A percentile compares a stretch with the other conserved stretches of the same genome.
Conservation (phyloP, 192 early-diverging fungal species). For the Rhizophagus clarus region DNA sequence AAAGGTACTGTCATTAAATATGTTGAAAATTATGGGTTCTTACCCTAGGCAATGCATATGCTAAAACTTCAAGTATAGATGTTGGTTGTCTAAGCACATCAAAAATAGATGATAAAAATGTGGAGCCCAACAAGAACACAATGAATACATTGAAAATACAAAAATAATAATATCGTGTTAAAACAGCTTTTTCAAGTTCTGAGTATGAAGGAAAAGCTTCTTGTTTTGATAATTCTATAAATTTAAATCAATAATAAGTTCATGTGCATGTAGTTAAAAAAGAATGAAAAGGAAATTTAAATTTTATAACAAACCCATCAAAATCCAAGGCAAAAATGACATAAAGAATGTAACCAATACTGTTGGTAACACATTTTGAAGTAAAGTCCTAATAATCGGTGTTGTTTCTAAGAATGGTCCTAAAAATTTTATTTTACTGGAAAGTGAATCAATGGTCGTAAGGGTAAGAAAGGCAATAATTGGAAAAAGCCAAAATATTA, state of each 20-base stretch:
- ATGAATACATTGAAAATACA: constrained; percentile 66
- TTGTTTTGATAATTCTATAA: constrained; percentile 58
- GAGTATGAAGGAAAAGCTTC: constrained; percentile 61
- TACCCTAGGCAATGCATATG: constrained; percentile 46
- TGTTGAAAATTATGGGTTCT: background rate
- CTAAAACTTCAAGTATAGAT: constrained; percentile 51
- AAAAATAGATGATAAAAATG: constrained; percentile 55
- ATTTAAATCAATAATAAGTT: background rate
- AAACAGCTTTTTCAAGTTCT: constrained; percentile 54
- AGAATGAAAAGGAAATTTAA: background rate
- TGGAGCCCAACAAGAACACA: constrained; percentile 60
- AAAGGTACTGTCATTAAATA: background rate
- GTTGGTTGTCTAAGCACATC: constrained; percentile 52
- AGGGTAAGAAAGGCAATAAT: constrained; percentile 59
- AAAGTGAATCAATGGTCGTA: constrained; percentile 54
- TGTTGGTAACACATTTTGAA: constrained; percentile 61
- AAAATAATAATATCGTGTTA: constrained; percentile 61
- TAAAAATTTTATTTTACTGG: constrained; percentile 48
- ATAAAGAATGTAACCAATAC: constrained; percentile 57
- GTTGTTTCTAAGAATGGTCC: constrained; percentile 47
- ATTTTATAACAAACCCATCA: constrained; percentile 41
- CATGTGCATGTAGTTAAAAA: background rate
- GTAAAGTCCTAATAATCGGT: constrained; percentile 43
- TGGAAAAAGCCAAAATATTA: constrained; percentile 67
- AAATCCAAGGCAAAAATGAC: constrained; percentile 56